Conservation (phyloP, 2,329 filamentous ascomycete genomes). For the Sporothrix pseudoabietina region DNA sequence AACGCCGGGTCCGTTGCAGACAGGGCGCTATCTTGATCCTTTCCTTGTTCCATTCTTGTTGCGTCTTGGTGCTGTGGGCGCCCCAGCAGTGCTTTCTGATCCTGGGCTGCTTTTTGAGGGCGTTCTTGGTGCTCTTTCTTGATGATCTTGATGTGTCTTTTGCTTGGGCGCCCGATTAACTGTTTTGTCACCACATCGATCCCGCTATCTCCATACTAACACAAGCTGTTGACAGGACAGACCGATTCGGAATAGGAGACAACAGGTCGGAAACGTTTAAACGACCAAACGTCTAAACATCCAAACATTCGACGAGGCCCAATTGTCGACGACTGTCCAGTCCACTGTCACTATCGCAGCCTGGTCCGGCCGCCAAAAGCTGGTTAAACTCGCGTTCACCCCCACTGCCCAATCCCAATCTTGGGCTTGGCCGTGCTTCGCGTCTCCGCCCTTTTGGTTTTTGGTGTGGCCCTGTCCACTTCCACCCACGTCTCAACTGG, state of each 20-base stretch:
- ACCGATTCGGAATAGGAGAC: neutral
- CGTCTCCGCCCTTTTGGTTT: constrained; percentile 17
- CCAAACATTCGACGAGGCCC: neutral
- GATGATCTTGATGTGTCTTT: no score
- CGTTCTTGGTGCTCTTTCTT: neutral
- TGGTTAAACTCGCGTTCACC: constrained; percentile 2
- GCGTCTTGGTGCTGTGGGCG: constrained; percentile 3
- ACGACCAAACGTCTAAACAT: neutral
- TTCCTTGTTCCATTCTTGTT: constrained; percentile 4
- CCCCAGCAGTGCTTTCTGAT: neutral
- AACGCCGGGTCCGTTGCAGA: constrained; percentile 22
- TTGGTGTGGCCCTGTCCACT: constrained; percentile 21
- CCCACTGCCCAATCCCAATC: constrained; percentile 12
- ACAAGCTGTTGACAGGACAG: neutral
- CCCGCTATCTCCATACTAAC: constrained; percentile 1
- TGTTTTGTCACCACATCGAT: neutral
- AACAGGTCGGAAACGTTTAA: neutral
- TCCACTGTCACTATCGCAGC: constrained; percentile 13
- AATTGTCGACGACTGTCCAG: neutral
- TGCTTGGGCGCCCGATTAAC: neutral
- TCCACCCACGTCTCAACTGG: constrained; percentile 21
- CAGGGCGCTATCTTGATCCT: constrained; percentile 16
- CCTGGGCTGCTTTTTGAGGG: neutral
- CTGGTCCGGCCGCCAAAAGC: constrained; percentile 8
- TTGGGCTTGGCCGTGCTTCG: constrained; percentile 23